phyloP scores from a whole-genome alignment of 73 alveolate genomes.

The Blepharisma stoltei region DNA sequence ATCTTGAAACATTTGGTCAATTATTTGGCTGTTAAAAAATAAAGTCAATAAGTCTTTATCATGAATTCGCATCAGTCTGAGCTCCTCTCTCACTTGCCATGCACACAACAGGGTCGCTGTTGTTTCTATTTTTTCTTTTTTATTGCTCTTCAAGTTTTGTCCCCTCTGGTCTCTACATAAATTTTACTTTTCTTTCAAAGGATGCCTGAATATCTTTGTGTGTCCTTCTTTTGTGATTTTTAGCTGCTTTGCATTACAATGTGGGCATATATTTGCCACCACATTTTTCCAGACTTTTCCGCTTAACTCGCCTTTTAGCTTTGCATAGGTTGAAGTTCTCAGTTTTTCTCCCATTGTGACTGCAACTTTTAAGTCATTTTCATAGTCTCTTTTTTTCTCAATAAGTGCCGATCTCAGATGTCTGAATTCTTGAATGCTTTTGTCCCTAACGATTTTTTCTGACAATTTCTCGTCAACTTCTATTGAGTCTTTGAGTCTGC shows the following conservation, averaged over 20 bases:
- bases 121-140: background rate
- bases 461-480: conserved; percentile 26
- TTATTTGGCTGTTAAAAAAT: conserved; percentile 69
- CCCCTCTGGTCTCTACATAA: conserved; percentile 29
- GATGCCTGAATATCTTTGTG: conserved; percentile 50
- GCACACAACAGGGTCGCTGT: conserved; percentile 35
- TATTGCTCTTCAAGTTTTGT: conserved; percentile 27
- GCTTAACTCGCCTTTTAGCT: conserved; percentile 22
- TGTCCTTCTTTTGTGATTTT: conserved; percentile 62
- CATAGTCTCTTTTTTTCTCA: conserved; percentile 21
- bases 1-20: conserved; percentile 72
- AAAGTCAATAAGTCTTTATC: conserved; percentile 68
- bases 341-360: conserved; percentile 14
- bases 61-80: conserved; percentile 57
- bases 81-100: conserved; percentile 66
- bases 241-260: conserved; percentile 57
- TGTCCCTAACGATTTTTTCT: conserved; percentile 19
- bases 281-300: conserved; percentile 45
- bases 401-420: background rate
- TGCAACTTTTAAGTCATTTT: conserved; percentile 24
- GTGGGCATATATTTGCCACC: conserved; percentile 54
- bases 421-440: conserved; percentile 3
- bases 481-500: conserved; percentile 39
- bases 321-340: conserved; percentile 35
- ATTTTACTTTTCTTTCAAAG: conserved; percentile 46